Conservation (phyloP, 169 alveolate species). For the Amoebophrya sp. region DNA sequence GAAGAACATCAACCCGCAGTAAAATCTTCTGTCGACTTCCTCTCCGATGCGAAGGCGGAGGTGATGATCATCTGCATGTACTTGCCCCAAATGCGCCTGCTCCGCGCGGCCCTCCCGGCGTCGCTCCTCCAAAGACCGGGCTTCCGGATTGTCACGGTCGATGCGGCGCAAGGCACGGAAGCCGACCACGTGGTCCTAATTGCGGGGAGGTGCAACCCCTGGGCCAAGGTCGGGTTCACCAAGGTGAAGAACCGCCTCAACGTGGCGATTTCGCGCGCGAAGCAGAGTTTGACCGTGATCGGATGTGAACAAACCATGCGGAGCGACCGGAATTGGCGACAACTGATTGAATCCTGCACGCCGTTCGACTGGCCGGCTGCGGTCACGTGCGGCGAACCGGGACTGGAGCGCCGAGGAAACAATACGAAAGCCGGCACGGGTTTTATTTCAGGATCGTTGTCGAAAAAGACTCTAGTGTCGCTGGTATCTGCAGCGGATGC, state of each 20-base stretch:
- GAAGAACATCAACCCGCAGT: too few relatives aligned
- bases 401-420: background rate
- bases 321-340: background rate
- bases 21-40: background rate
- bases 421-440: background rate
- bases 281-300: constrained; percentile 29
- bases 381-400: background rate
- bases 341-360: background rate
- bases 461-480: background rate
- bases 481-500: background rate
- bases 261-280: constrained; percentile 39
- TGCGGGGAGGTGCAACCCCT: constrained; percentile 28
- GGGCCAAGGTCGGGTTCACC: constrained; percentile 31
- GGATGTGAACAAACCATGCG: background rate
- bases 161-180: constrained; percentile 41
- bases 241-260: constrained; percentile 32
- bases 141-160: constrained; percentile 37
- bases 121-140: background rate
- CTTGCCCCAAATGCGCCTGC: background rate
- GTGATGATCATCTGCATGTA: background rate
- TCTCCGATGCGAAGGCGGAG: background rate
- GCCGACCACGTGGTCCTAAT: constrained; percentile 34
- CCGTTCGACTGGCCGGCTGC: background rate
- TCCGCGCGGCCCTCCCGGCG: background rate
- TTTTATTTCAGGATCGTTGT: background rate